Evolutionary conservation across 306 rosid species (phyloP), one percentile per base, ranked within the genome.

Genomic region (Quercus rubra): DNA sequence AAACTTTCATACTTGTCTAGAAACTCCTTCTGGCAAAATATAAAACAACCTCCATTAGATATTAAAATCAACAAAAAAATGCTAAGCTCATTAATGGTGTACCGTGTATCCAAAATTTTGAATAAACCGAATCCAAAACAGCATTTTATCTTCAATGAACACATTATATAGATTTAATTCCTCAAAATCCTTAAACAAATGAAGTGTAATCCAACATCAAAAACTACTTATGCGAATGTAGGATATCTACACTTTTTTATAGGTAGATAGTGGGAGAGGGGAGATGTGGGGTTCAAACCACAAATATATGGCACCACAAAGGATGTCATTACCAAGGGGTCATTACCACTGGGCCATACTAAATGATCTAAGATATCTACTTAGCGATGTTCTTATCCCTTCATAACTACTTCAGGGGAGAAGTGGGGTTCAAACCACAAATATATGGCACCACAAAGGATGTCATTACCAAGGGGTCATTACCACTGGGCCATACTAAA

Each of bases 1-100:
- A 95, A 95, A 70, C 88, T 90, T 43, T 90, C 97, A 74, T 91
- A 95, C 84, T 95, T 95, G 77, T 91, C 98, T 15, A 95, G 86
- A 79, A 95, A 95, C 69, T 95, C 99, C 84, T 93, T 95, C 99
- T 95, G 97, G 75, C 61, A 85, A 64, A 81, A 76, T 76, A 78
- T 59, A 56, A 15, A 80, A 49, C 68, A 83, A 20, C 15, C 55
- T 79, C 41, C 61, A 74, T 84, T 70, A 87, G 82, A 84, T 38
- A 43, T 28, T 23, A 38, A 61, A 28, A 23, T 67, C 25, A 67
- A 67, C 52, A 67, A 14, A 23, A 67, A 38, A 23, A 67, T 18
- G n/a, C 25, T 7, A 10, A 67, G n/a, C 21, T 28, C 23, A 64
- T 64, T 28, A 30, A 30, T 30, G 43, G 70, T 64, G 41, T 30